A percentile compares a stretch with the other conserved stretches of the same genome.
phyloP scores from a whole-genome alignment of 2,329 filamentous ascomycete genomes.

The Beauveria rudraprayagi region DNA sequence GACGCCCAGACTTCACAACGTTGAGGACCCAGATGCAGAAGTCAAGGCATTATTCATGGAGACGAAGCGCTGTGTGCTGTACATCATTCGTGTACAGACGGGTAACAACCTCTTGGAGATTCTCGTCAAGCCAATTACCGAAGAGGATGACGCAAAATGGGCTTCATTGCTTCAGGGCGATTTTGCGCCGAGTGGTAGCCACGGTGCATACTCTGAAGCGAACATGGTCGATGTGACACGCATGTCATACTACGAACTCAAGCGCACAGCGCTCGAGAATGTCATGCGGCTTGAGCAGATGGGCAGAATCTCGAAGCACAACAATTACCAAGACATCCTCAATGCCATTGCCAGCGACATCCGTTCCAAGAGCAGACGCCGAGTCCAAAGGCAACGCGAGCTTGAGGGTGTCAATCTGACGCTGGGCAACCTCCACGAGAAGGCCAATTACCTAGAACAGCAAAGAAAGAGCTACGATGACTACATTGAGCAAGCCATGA shows the following conservation, averaged over 20 bases:
- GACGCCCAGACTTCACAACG: conserved; percentile 79
- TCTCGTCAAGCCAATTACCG: conserved; percentile 77
- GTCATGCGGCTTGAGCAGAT: conserved; percentile 81
- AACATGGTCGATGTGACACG: conserved; percentile 84
- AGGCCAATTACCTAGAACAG: conserved; percentile 86
- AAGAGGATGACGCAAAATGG: conserved; percentile 89
- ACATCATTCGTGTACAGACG: conserved; percentile 94
- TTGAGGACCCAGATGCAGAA: conserved; percentile 88
- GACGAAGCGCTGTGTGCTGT: conserved; percentile 92
- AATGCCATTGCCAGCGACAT: conserved; percentile 97
- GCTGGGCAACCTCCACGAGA: conserved; percentile 67
- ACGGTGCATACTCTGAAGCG: conserved; percentile 81
- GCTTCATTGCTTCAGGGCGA: conserved; percentile 73
- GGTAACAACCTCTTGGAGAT: conserved; percentile 92
- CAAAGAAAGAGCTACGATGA: conserved; percentile 98
- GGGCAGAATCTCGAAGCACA: conserved; percentile 80
- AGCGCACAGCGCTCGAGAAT: conserved; percentile 88
- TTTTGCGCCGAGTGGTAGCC: conserved; percentile 57
- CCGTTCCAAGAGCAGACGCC: conserved; percentile 87
- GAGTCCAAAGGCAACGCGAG: conserved; percentile 86
- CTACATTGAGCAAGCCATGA: conserved; percentile 98
- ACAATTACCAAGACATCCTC: conserved; percentile 94
- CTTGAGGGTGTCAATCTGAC: conserved; percentile 76
- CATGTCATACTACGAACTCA: conserved; percentile 86
- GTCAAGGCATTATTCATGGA: conserved; percentile 94